phyloP scores from a whole-genome alignment of 495 filamentous ascomycete species.

The Trichoderma parareesei region DNA sequence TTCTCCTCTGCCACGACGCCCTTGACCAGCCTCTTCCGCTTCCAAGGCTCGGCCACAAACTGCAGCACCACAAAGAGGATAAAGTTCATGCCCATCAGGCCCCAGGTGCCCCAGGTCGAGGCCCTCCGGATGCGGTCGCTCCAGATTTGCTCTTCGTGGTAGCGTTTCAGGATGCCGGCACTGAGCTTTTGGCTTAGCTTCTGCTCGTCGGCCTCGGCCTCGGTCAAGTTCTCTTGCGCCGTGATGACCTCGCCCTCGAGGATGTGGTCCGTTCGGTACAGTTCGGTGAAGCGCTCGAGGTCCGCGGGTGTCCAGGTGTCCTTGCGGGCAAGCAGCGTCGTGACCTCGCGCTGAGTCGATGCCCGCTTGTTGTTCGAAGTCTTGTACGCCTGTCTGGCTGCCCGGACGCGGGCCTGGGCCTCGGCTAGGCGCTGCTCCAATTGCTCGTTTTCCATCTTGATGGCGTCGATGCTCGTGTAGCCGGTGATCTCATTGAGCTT shows the following conservation, averaged over 20 bases:
- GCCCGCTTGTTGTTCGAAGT: slow-evolving; percentile 69
- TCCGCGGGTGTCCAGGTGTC: slow-evolving; percentile 81
- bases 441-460: slow-evolving; percentile 65
- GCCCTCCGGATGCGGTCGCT: slow-evolving; percentile 93
- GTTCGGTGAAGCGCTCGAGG: slow-evolving; percentile 86
- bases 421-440: slow-evolving; percentile 59
- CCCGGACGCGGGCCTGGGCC: slow-evolving; percentile 56
- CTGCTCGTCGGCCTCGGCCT: slow-evolving; percentile 69
- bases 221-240: slow-evolving; percentile 60
- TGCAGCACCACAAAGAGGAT: slow-evolving; percentile 82
- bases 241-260: slow-evolving; percentile 83
- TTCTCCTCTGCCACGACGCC: slow-evolving; percentile 59
- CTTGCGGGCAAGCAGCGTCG: slow-evolving; percentile 85
- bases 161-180: slow-evolving; percentile 73
- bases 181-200: slow-evolving; percentile 65
- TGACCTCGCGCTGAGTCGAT: slow-evolving; percentile 89
- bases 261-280: slow-evolving; percentile 87
- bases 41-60: slow-evolving; percentile 92
- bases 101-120: slow-evolving; percentile 97
- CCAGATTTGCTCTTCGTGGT: slow-evolving; percentile 99
- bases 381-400: slow-evolving; percentile 68
- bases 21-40: slow-evolving; percentile 65
- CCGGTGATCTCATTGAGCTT: slow-evolving; percentile 89
- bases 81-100: slow-evolving; percentile 93
- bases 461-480: slow-evolving; percentile 82